Conservation (phyloP, 805 yeast species). For the Lipomyces lipofer region DNA sequence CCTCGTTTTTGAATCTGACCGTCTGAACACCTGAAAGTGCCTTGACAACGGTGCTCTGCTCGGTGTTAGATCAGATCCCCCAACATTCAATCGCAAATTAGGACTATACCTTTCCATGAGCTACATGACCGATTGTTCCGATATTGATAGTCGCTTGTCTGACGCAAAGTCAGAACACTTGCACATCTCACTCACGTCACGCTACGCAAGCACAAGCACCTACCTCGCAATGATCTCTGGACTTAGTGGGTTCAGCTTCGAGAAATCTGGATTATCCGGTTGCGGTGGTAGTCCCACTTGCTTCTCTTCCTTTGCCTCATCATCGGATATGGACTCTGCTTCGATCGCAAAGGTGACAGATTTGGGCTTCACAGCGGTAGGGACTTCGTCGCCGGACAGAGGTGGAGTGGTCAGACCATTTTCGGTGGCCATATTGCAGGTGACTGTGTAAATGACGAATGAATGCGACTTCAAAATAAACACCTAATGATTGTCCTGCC, state of each 20-base stretch:
- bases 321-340: slow-evolving; percentile 62
- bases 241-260: slow-evolving; percentile 77
- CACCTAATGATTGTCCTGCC: too few species aligned
- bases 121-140: slow-evolving; percentile 96
- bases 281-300: slow-evolving; percentile 97
- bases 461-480: too few species aligned
- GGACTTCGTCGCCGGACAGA: slow-evolving; percentile 23
- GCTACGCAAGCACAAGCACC: too few species aligned
- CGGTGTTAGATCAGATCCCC: too few species aligned
- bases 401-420: slow-evolving; percentile 29
- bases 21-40: slow-evolving; percentile 99
- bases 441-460: too few species aligned
- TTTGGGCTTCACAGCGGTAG: slow-evolving; percentile 53
- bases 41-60: slow-evolving; percentile 78
- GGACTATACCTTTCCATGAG: slow-evolving; percentile 72
- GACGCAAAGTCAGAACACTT: slow-evolving; percentile 14
- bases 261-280: slow-evolving; percentile 84
- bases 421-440: slow-evolving; percentile 23
- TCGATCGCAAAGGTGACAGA: slow-evolving; percentile 78
- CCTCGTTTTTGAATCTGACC: slow-evolving; percentile 96
- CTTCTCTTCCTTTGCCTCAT: slow-evolving; percentile 84
- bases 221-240: slow-evolving; percentile 82
- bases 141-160: slow-evolving; percentile 99
- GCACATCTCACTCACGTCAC: neutral
- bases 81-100: too few species aligned